phyloP scores from a whole-genome alignment of 495 filamentous ascomycete species.

The Neurospora tetrasperma region DNA sequence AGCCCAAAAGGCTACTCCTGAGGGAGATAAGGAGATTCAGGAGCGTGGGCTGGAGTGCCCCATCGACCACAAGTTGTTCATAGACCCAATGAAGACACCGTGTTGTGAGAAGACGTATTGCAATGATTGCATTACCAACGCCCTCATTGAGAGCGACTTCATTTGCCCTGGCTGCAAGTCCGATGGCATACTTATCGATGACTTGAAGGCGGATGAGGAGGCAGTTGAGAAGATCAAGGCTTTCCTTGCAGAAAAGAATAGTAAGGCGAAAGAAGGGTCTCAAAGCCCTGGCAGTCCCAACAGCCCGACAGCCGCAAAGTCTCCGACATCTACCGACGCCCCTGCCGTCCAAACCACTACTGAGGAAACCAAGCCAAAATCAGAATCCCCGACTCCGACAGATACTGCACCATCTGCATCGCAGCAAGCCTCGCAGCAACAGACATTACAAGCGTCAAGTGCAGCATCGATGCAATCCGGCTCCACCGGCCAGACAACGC shows the following conservation, averaged over 20 bases:
- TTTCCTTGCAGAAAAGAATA: constrained; percentile 65
- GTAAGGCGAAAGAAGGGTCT: constrained; percentile 36
- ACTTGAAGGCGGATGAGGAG: constrained; percentile 73
- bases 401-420: constrained; percentile 7
- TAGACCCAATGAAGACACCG: constrained; percentile 95
- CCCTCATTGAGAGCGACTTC: constrained; percentile 95
- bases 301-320: constrained; percentile 15
- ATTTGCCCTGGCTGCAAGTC: constrained; percentile 83
- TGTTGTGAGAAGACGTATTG: constrained; percentile 97
- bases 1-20: constrained; percentile 58
- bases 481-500: constrained; percentile 1
- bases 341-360: constrained; percentile 12
- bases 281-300: constrained; percentile 25
- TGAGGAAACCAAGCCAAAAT: constrained; percentile 20
- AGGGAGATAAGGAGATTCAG: constrained; percentile 65
- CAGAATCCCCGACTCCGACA: constrained; percentile 27
- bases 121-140: constrained; percentile 96
- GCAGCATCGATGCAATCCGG: background rate
- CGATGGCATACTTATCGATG: constrained; percentile 86
- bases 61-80: constrained; percentile 92
- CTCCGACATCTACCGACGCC: constrained; percentile 15
- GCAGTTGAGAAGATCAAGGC: constrained; percentile 61
- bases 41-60: constrained; percentile 83
- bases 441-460: background rate
- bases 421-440: constrained; percentile 16